A percentile compares a stretch with the other conserved stretches of the same genome.
phyloP scores from a whole-genome alignment of 305 asterid species.

The Fraxinus greggii region DNA sequence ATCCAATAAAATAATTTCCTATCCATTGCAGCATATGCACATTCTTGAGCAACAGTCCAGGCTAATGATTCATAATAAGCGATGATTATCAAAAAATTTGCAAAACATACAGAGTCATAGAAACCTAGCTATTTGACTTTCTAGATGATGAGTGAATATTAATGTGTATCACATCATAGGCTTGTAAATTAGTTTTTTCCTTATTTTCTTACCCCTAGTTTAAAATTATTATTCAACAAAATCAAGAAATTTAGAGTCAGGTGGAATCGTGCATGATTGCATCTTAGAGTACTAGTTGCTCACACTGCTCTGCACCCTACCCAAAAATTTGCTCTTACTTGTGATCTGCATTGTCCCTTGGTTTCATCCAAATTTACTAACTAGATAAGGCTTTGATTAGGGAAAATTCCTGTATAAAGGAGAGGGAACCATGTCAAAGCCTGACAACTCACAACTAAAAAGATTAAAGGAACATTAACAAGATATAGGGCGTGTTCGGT shows the following conservation, averaged over 20 bases:
- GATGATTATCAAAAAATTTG: not conserved
- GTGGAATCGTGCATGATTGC: not conserved
- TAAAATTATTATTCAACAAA: not conserved
- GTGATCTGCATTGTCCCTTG: not conserved
- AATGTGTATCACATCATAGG: not conserved
- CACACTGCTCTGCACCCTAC: not conserved
- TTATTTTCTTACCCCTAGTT: not conserved
- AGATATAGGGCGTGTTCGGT: no score
- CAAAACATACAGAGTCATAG: not conserved
- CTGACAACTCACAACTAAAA: not conserved
- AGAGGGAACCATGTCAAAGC: not conserved
- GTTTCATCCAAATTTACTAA: not conserved
- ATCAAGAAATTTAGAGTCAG: not conserved
- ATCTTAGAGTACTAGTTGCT: not conserved
- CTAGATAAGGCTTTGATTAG: not conserved
- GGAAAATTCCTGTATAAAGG: not conserved
- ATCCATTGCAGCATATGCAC: not conserved
- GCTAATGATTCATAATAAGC: constrained; percentile 1
- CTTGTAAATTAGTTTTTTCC: not conserved
- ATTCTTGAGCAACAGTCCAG: constrained; percentile 1
- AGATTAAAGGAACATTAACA: not conserved
- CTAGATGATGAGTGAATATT: not conserved
- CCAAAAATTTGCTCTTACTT: not conserved
- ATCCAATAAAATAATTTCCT: not conserved
- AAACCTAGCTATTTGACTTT: constrained; percentile 17